Conservation (phyloP, 331 rosid genomes). For the Malus hybrid region DNA sequence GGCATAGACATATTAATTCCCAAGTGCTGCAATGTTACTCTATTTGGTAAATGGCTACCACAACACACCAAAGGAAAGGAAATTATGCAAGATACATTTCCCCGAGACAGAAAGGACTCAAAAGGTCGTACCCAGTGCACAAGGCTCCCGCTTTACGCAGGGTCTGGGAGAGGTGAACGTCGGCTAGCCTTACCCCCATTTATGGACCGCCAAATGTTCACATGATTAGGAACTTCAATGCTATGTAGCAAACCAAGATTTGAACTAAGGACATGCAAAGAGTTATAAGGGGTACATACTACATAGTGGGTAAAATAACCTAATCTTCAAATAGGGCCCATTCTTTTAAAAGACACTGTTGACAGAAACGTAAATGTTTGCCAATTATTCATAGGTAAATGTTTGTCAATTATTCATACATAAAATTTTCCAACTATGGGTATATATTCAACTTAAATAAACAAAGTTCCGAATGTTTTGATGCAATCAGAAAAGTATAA, state of each 20-base stretch:
- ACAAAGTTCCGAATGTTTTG: neutral
- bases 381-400: neutral
- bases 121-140: no score
- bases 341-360: neutral
- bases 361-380: neutral
- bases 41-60: neutral
- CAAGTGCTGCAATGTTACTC: neutral
- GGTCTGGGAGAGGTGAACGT: no score
- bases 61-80: neutral
- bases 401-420: neutral
- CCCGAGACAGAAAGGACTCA: neutral
- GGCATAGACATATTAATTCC: neutral
- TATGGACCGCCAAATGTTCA: no score
- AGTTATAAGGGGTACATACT: neutral
- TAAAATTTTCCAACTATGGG: neutral
- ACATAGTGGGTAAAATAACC: neutral
- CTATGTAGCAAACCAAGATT: neutral
- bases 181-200: no score
- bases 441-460: neutral
- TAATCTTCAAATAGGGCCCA: neutral
- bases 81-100: neutral
- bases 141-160: no score
- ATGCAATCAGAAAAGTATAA: neutral
- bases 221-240: no score
- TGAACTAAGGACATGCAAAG: neutral